Conservation (phyloP, 176 grass and related monocot species). For the Musa troglodytarum region DNA sequence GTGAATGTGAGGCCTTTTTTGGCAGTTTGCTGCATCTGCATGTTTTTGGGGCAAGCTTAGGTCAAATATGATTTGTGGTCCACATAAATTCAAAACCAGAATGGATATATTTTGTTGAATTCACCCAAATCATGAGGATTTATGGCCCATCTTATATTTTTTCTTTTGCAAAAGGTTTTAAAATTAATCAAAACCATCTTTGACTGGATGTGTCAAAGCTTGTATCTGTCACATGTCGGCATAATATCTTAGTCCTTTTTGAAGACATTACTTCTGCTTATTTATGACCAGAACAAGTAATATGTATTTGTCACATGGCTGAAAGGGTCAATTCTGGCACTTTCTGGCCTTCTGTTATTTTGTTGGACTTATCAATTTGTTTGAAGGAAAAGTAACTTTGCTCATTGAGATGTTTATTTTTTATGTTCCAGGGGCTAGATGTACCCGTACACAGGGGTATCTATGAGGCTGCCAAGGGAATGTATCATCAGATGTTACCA, state of each 20-base stretch:
- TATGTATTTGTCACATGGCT: neutral
- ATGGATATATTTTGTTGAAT: neutral
- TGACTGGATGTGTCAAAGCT: too few species aligned
- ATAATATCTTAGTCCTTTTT: neutral
- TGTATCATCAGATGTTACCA: conserved; percentile 80
- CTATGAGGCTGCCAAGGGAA: conserved; percentile 90
- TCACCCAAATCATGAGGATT: neutral
- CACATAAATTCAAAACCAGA: neutral
- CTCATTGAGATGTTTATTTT: neutral
- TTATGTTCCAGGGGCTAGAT: conserved; percentile 38
- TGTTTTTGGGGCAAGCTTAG: too few species aligned
- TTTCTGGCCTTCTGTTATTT: neutral
- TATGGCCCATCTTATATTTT: too few species aligned
- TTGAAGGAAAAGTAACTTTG: too few species aligned
- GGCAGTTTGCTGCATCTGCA: too few species aligned
- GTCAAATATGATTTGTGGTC: neutral
- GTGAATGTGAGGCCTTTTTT: too few species aligned
- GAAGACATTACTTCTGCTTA: neutral
- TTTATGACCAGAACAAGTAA: too few species aligned
- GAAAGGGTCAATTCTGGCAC: neutral
- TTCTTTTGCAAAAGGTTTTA: too few species aligned
- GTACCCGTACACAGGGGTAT: conserved; percentile 89
- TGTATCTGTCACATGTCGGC: neutral
- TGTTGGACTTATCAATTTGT: neutral
- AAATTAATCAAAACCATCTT: too few species aligned